Evolutionary conservation across 306 rosid species (phyloP), one percentile per base, ranked within the genome.

Genomic region (Glycine soja): DNA sequence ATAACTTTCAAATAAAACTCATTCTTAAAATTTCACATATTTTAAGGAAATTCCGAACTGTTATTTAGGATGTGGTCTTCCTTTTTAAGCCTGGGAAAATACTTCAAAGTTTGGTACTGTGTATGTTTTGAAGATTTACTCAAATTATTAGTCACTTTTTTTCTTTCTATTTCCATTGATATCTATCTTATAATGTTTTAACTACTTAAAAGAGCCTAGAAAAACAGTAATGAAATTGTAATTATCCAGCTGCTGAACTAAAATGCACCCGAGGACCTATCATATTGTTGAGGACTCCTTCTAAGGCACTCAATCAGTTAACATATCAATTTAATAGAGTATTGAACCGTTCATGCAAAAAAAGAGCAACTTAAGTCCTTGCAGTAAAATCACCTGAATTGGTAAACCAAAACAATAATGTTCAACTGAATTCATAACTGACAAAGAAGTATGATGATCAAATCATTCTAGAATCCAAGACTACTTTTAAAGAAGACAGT

Each of bases 181-280:
- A 58, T 61, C 14, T 11, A 0, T 24, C 30, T 0, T 24, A 61
- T 5, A 30, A 30, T 61, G 36, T 59, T 19, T 19, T 59, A 19
- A 59, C 38, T 24, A 59, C 24, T 45, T 11, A 58, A 70, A 70
- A 58, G 30, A 24, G 30, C 30, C 30, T 24, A 43, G 6, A 24
- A 40, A 13, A 15, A 56, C 7, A 45, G 50, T 7, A 45, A 32
- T 32, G 40, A 70, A 79, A 69, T 24, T 42, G 43, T 46, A 65
- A 70, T 45, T 45, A 46, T 58, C 34, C 48, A 57, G 76, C 15
- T 47, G 38, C 38, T 34, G 38, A 34, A 34, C 38, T 34, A 34
- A 34, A 57, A 79, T 46, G 83, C 63, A 30, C 10, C 67, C 8
- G n/a, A 6, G 58, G 70, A 6, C 36, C 68, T 70, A 56, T 42